Percentiles rank a stretch among this genome's conserved stretches.
Evolutionary conservation across 192 early-diverging fungal species (phyloP).

Genomic region (Chytriomyces confervae): DNA sequence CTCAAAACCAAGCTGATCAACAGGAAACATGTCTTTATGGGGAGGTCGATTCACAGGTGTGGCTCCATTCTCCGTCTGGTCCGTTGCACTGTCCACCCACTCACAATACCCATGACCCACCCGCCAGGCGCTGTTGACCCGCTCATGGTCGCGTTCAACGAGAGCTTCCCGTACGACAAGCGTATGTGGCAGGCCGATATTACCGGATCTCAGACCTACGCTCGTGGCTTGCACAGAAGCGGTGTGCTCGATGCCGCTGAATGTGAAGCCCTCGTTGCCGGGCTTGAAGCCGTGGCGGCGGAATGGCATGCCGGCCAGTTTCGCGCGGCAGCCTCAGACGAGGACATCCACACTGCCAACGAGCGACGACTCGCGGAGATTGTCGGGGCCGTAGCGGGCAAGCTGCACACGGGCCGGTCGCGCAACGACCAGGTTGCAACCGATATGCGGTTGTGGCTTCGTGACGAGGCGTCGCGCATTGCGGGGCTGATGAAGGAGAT

Average conservation of each 20-base stretch:
- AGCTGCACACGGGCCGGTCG: constrained; percentile 80
- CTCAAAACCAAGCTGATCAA: not conserved
- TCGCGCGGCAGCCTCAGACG: constrained; percentile 64
- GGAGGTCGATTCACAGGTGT: constrained; percentile 76
- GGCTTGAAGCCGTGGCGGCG: constrained; percentile 73
- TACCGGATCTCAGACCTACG: constrained; percentile 86
- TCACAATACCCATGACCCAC: constrained; percentile 39
- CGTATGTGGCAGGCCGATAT: constrained; percentile 92
- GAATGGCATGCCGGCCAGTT: constrained; percentile 78
- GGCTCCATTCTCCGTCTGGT: not conserved
- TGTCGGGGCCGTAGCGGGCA: constrained; percentile 88
- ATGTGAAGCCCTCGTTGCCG: constrained; percentile 70
- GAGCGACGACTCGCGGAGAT: constrained; percentile 93
- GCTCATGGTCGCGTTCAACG: constrained; percentile 96
- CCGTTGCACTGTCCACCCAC: not conserved
- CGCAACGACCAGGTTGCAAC: constrained; percentile 93
- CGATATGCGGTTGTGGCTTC: constrained; percentile 93
- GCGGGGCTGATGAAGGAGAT: constrained; percentile 75
- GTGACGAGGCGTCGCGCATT: constrained; percentile 75
- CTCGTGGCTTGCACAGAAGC: constrained; percentile 74
- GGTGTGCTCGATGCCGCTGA: constrained; percentile 83
- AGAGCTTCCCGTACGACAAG: constrained; percentile 90
- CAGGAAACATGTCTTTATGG: constrained; percentile 61
- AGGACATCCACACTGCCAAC: constrained; percentile 99
- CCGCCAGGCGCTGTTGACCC: constrained; percentile 84